Evolutionary conservation across 805 yeast species (phyloP).

Genomic region (Lipomyces chichibuensis): DNA sequence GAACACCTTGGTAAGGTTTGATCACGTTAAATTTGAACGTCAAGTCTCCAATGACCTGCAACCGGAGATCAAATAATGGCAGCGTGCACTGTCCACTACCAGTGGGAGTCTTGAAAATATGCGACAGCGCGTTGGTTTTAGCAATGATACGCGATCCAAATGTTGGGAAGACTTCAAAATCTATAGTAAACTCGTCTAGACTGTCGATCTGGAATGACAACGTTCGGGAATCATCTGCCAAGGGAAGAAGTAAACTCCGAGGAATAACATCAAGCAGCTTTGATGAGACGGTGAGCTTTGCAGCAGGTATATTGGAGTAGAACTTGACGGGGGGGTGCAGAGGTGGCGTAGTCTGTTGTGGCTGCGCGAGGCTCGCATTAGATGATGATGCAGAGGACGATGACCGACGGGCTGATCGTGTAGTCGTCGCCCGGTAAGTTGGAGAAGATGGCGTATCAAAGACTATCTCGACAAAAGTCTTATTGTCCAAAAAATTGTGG

Average conservation of each 20-base stretch:
- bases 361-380: neutral
- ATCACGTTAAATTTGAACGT: constrained; percentile 78
- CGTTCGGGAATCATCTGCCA: constrained; percentile 65
- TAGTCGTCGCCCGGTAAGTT: constrained; percentile 43
- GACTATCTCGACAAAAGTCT: constrained; percentile 76
- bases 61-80: constrained; percentile 80
- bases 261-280: constrained; percentile 80
- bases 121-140: constrained; percentile 77
- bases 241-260: constrained; percentile 78
- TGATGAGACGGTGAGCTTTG: constrained; percentile 75
- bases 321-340: constrained; percentile 50
- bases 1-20: constrained; percentile 81
- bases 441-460: constrained; percentile 52
- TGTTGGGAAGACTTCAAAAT: constrained; percentile 82
- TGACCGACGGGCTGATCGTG: neutral
- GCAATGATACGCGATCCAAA: constrained; percentile 93
- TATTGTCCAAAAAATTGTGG: constrained; percentile 90
- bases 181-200: constrained; percentile 37
- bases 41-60: constrained; percentile 80
- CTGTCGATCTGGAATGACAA: constrained; percentile 57
- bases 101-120: constrained; percentile 49
- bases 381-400: constrained; percentile 45
- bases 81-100: constrained; percentile 49
- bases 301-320: constrained; percentile 49
- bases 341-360: neutral